Conservation (phyloP, 192 early-diverging fungal genomes). For the Coemansia sp. region DNA sequence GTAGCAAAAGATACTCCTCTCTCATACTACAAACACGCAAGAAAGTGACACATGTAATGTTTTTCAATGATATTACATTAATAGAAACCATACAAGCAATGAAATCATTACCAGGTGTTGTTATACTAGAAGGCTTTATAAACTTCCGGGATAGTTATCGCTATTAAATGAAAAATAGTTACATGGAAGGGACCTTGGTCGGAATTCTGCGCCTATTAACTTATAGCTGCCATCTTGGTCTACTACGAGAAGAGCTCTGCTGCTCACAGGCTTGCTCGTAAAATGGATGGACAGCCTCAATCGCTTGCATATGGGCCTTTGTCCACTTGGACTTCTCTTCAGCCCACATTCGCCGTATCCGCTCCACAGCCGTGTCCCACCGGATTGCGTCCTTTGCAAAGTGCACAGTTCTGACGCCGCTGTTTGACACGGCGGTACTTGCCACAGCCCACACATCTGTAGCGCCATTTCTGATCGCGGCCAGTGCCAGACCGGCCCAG, state of each 20-base stretch:
- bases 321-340: conserved; percentile 37
- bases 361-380: conserved; percentile 15
- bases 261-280: conserved; percentile 10
- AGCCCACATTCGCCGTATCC: conserved; percentile 8
- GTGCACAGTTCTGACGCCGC: conserved; percentile 5
- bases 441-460: conserved; percentile 13
- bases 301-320: conserved; percentile 26
- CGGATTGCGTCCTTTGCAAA: conserved; percentile 13
- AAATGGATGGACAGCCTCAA: conserved; percentile 43
- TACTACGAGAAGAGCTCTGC: too few relatives aligned
- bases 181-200: too few relatives aligned
- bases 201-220: too few relatives aligned
- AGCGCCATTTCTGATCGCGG: background rate
- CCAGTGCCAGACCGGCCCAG: conserved; percentile 2
- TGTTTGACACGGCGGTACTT: conserved; percentile 2
- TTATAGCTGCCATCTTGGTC: too few relatives aligned
- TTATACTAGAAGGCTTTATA: background rate
- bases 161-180: too few relatives aligned
- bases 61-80: too few relatives aligned
- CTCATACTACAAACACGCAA: too few relatives aligned
- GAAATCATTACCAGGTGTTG: too few relatives aligned
- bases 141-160: background rate
- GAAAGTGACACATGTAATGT: too few relatives aligned
- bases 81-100: too few relatives aligned
- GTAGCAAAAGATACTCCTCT: too few relatives aligned